A percentile compares a stretch with the other conserved stretches of the same genome.
Conservation (phyloP, 2,329 filamentous ascomycete genomes). For the Colletotrichum salicis region DNA sequence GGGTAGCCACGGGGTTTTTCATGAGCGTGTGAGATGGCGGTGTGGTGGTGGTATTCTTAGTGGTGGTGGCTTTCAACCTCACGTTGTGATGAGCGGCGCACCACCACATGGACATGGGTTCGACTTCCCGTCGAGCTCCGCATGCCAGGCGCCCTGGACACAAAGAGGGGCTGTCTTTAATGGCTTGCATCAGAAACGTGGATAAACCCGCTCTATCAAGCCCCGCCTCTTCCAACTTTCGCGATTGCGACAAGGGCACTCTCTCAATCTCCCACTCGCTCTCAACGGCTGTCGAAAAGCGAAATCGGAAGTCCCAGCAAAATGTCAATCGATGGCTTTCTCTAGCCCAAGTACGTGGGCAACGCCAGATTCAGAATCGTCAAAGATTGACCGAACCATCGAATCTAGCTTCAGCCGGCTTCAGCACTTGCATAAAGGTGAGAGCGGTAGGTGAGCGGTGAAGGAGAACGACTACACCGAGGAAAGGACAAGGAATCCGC, state of each 20-base stretch:
- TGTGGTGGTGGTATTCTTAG: neutral
- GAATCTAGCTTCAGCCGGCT: neutral
- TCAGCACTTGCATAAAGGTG: neutral
- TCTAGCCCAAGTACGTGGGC: neutral
- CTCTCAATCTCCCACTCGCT: neutral
- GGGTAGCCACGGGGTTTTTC: slow-evolving; percentile 4
- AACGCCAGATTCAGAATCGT: neutral
- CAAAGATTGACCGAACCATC: neutral
- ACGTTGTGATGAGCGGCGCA: slow-evolving; percentile 3
- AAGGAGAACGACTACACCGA: neutral
- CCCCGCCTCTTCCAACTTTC: slow-evolving; percentile 16
- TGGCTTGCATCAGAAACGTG: slow-evolving; percentile 36
- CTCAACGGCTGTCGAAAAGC: neutral
- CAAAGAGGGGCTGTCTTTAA: slow-evolving; percentile 23
- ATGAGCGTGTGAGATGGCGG: slow-evolving; percentile 2
- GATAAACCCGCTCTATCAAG: slow-evolving; percentile 16
- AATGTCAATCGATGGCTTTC: neutral
- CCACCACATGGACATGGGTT: slow-evolving; percentile 7
- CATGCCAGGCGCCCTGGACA: slow-evolving; percentile 3
- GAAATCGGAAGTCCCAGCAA: neutral
- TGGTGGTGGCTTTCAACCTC: neutral
- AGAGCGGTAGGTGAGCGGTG: neutral
- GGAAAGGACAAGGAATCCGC: neutral
- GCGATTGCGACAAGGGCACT: slow-evolving; percentile 5
- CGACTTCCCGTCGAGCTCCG: neutral